Evolutionary conservation across 1,284 basidiomycete species (phyloP).

Genomic region (Rhodotorula sp.): DNA sequence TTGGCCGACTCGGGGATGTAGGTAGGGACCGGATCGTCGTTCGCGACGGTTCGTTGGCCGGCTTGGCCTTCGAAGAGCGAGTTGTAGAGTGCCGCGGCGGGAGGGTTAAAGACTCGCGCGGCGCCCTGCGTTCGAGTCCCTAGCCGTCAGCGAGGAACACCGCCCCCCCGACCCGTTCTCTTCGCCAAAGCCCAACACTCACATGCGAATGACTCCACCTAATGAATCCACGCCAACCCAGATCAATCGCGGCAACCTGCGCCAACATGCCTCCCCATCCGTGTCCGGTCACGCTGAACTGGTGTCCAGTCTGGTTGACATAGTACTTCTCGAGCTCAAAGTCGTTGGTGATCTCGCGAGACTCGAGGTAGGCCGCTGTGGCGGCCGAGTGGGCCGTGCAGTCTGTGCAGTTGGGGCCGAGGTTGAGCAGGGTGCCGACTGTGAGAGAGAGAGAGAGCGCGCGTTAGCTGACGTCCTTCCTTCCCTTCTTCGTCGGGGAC

Average conservation of each 20-base stretch:
- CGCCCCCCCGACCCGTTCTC: background rate
- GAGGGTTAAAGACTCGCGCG: conserved; percentile 40
- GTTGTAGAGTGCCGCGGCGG: conserved; percentile 40
- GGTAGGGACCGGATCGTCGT: conserved; percentile 37
- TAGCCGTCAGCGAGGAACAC: background rate
- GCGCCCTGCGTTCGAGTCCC: conserved; percentile 26
- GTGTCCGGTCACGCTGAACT: conserved; percentile 44
- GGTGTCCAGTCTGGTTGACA: conserved; percentile 40
- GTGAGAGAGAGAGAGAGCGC: background rate
- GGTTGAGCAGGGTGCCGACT: conserved; percentile 32
- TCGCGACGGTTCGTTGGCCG: conserved; percentile 42
- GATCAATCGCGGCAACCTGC: conserved; percentile 38
- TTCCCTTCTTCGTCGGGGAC: no score
- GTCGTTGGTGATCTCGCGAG: conserved; percentile 41
- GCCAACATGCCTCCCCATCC: conserved; percentile 42
- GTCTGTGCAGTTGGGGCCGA: conserved; percentile 29
- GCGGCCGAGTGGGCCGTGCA: conserved; percentile 43
- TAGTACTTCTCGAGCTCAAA: conserved; percentile 36
- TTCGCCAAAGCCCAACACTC: conserved; percentile 14
- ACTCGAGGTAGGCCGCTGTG: conserved; percentile 42
- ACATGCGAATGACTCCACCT: conserved; percentile 36
- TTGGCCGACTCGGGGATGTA: conserved; percentile 40
- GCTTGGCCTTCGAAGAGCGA: conserved; percentile 42
- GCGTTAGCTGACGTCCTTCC: background rate
- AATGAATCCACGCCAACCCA: conserved; percentile 33